A percentile compares a stretch with the other conserved stretches of the same genome.
phyloP scores from a whole-genome alignment of 225 moss, liverwort and hornwort genomes.

The Takakia lepidozioides region DNA sequence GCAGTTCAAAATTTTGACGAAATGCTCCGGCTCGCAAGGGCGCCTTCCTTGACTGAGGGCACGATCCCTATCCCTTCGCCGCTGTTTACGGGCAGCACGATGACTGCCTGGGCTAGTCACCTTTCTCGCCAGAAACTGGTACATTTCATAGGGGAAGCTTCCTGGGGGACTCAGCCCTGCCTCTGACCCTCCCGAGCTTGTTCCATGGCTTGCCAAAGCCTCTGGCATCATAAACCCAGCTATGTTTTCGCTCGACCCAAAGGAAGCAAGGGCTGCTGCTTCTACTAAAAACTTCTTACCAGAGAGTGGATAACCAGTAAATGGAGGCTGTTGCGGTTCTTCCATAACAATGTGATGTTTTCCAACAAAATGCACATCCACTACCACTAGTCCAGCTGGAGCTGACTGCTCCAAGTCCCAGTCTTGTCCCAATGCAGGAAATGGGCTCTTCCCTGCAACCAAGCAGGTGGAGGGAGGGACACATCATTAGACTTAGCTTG shows the following conservation, averaged over 20 bases:
- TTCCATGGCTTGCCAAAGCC: slow-evolving; percentile 42
- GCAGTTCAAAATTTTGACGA: slow-evolving; percentile 68
- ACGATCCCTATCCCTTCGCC: slow-evolving; percentile 70
- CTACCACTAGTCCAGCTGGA: slow-evolving; percentile 59
- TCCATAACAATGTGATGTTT: slow-evolving; percentile 83
- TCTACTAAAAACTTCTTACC: slow-evolving; percentile 59
- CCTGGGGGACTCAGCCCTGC: slow-evolving; percentile 71
- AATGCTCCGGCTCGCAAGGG: slow-evolving; percentile 84
- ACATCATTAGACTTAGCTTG: too few relatives aligned
- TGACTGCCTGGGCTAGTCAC: slow-evolving; percentile 92
- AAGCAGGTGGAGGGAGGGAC: too few relatives aligned
- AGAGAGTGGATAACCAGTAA: slow-evolving; percentile 34
- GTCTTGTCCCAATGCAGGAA: slow-evolving; percentile 47
- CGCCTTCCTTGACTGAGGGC: slow-evolving; percentile 65
- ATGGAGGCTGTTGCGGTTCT: slow-evolving; percentile 59
- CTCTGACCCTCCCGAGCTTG: slow-evolving; percentile 45
- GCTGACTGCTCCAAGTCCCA: slow-evolving; percentile 62
- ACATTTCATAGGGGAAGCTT: slow-evolving; percentile 92
- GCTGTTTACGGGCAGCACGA: slow-evolving; percentile 65
- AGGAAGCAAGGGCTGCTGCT: slow-evolving; percentile 81
- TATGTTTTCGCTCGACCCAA: slow-evolving; percentile 68
- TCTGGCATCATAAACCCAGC: slow-evolving; percentile 16
- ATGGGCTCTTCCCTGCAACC: slow-evolving; percentile 60
- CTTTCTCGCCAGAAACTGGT: slow-evolving; percentile 85
- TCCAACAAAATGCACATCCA: slow-evolving; percentile 86